A percentile compares a stretch with the other conserved stretches of the same genome.
Conservation (phyloP, 2,329 filamentous ascomycete species). For the Juglanconis oblonga region DNA sequence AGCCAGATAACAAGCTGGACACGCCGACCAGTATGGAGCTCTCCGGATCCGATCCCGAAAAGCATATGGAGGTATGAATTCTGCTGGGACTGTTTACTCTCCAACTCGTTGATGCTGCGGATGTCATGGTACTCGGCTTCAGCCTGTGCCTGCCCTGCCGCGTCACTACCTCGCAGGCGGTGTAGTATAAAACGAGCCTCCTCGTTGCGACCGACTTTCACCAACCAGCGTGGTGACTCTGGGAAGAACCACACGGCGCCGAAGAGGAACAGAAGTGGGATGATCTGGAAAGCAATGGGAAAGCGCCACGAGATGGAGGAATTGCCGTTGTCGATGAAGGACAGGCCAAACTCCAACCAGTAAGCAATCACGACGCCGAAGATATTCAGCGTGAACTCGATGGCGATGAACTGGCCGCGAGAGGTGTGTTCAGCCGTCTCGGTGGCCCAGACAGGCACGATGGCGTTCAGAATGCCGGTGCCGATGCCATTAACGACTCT, state of each 20-base stretch:
- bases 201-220: constrained; percentile 17
- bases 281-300: constrained; percentile 17
- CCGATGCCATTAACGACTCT: constrained; percentile 63
- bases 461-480: constrained; percentile 68
- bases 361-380: constrained; percentile 31
- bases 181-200: constrained; percentile 11
- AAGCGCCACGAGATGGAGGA: constrained; percentile 5
- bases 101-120: constrained; percentile 57
- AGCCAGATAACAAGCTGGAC: constrained; percentile 71
- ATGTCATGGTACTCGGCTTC: constrained; percentile 55
- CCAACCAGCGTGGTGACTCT: constrained; percentile 18
- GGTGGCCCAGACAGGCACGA: constrained; percentile 69
- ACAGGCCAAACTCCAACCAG: constrained; percentile 31
- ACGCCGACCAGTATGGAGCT: constrained; percentile 63
- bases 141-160: constrained; percentile 4
- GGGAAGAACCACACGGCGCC: constrained; percentile 16
- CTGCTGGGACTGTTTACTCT: constrained; percentile 55
- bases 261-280: constrained; percentile 18
- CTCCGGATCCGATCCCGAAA: constrained; percentile 61
- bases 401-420: constrained; percentile 66
- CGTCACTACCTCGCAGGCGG: constrained; percentile 6
- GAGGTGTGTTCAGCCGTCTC: constrained; percentile 67
- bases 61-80: constrained; percentile 65
- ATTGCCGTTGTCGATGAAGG: constrained; percentile 24
- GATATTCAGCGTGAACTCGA: constrained; percentile 58